Evolutionary conservation across 768 basidiomycete genomes (phyloP), one percentile per base, ranked within the genome.

Genomic region (Pleurotus salmoneostramineus): DNA sequence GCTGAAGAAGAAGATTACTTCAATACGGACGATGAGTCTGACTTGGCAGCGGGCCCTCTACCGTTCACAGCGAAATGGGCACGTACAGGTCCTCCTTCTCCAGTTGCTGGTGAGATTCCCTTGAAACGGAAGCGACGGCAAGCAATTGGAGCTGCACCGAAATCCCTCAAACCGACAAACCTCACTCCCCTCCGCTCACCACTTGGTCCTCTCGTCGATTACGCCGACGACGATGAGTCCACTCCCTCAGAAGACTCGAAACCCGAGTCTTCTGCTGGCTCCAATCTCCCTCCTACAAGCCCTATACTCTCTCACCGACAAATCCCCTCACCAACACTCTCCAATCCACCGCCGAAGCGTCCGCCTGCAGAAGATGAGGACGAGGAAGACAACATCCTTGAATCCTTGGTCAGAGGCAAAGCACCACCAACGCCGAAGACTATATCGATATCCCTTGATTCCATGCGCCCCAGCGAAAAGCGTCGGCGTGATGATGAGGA

Each of bases 1-100:
- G 78, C 78, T 4, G 89, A 91, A 60, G 95, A 98, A 69, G 95
- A 98, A 69, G 83, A 88, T 59, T 98, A 97, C 74, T 98, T 97
- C 81, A 93, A 95, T 64, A 91, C 91, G 42, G 93, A 94, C 44
- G 94, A 94, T 62, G 75, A 79, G 35, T 77, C 79, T 14, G 64
- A 79, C 37, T 60, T 70, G 46, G 63, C 75, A 6, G 74, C 76
- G 56, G 75, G 71, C 47, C 72, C 73, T 17, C n/a, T 55, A 12
- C 52, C 52, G 21, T 27, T 27, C 21, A 43, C 43, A 42, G 14
- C 52, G 5, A n/a, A 70, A 59, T 77, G 73, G 69, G 63, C 71
- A 2, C 73, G 69, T 50, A 68, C 69, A 11, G 64, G 62, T 46
- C 59, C 61, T 4, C 66, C 69, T n/a, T 72, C 75, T 44, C 72